A percentile compares a stretch with the other conserved stretches of the same genome.
Conservation (phyloP, 805 yeast genomes). For the Lipomyces starkeyi region DNA sequence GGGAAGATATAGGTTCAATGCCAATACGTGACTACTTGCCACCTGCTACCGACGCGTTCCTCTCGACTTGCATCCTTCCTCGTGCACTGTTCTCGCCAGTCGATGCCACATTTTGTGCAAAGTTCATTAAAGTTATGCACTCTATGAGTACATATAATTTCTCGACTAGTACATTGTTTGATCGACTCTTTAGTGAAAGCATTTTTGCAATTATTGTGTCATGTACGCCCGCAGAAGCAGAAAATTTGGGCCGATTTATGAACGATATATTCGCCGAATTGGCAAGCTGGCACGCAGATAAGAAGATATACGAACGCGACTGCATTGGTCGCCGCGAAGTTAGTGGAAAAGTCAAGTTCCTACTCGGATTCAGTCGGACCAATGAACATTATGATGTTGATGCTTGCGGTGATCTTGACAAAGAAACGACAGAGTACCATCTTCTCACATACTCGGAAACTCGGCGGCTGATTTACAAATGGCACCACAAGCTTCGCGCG, state of each 20-base stretch:
- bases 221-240: slow-evolving; percentile 77
- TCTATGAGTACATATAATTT: slow-evolving; percentile 50
- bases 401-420: slow-evolving; percentile 22
- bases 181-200: slow-evolving; percentile 51
- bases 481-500: slow-evolving; percentile 59
- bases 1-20: slow-evolving; percentile 1
- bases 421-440: slow-evolving; percentile 26
- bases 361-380: slow-evolving; percentile 40
- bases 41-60: slow-evolving; percentile 47
- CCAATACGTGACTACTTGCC: slow-evolving; percentile 9
- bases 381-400: slow-evolving; percentile 10
- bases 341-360: slow-evolving; percentile 34
- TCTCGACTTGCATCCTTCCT: slow-evolving; percentile 75
- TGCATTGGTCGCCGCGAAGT: slow-evolving; percentile 42
- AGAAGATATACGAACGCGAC: slow-evolving; percentile 44
- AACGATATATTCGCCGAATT: slow-evolving; percentile 58
- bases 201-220: slow-evolving; percentile 68
- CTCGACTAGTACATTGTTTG: slow-evolving; percentile 50
- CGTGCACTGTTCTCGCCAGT: slow-evolving; percentile 77
- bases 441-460: slow-evolving; percentile 47
- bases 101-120: slow-evolving; percentile 75
- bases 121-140: slow-evolving; percentile 63
- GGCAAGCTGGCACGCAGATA: slow-evolving; percentile 53
- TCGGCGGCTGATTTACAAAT: slow-evolving; percentile 55
- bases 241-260: slow-evolving; percentile 78